Evolutionary conservation across 139 green algal genomes (phyloP), one percentile per base, ranked within the genome.

Genomic region (Chlorella ohadii): DNA sequence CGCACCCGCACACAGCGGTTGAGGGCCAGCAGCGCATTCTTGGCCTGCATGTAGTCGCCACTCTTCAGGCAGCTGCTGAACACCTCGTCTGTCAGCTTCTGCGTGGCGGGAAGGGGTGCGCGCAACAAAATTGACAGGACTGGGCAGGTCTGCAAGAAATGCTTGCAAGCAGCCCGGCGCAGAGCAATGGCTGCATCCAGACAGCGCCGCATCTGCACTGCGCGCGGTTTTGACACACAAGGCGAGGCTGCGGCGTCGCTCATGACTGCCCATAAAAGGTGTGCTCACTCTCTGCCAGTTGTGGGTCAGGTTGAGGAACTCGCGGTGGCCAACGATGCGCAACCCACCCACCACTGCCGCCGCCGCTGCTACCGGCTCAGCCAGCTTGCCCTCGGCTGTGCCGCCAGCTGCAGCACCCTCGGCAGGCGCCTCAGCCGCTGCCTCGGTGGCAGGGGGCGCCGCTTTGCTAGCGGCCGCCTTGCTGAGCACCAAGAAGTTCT

Each of bases 11-110:
- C 81, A 38, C 81, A 86, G n/a, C 82, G 75, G 73, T 86, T 89
- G 55, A 94, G 84, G 11, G 91, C 79, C 59, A 92, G 86, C 33
- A 94, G 84, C 33, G 86, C 78, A 83, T 93, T 93, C 77, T 91
- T 91, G 56, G 85, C 83, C 66, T 91, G 89, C 84, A 91, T 89
- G 83, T 94, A 91, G 65, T 93, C 88, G 11, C 63, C 59, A 22
- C 44, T 75, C n/a, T 77, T 31, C 31, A 94, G 79, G 51, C 85
- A 86, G 31, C 25, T 67, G 15, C 72, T 61, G 72, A 94, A 92
- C 25, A 78, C 66, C 56, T 90, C 70, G 55, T 85, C 80, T 0
- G 80, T 85, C 68, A 85, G 80, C 36, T 72, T 61, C 80, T 84
- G 66, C 65, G 68, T 2, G 28, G 6, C 11, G 25, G 78, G 44